Evolutionary conservation across 148 eudicot genomes (phyloP), one percentile per base, ranked within the genome.

Genomic region (Diospyros kaki): DNA sequence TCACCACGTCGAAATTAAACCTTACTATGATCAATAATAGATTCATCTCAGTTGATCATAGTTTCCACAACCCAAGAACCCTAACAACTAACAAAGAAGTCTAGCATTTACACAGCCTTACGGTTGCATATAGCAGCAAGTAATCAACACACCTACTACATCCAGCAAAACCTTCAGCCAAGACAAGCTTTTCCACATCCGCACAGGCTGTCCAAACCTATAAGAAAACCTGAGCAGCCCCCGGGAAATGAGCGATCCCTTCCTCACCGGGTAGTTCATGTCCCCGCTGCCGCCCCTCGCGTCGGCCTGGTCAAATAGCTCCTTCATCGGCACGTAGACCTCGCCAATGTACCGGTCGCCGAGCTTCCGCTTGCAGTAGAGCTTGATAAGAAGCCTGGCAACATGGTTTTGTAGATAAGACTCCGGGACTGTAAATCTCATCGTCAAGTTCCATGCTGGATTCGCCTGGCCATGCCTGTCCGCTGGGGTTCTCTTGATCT

Each of bases 331-430:
- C 4, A 45, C 14, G 14, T 63, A 45, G 44, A 63, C 66, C 41
- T 63, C 66, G 3, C 66, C 66, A 5, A 63, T 40, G 13, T 63
- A 63, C 15, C 66, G 44, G 66, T 40, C 66, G 11, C 66, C 66
- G 3, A 63, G 45, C 28, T 39, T 39, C 2, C 44, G 66, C 66
- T 63, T 9, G 13, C 66, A 39, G 44, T 39, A 63, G 8, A 63
- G 13, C 66, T 63, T 63, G 43, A 63, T 40, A 5, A 40, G 44
- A 1, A 63, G 66, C 13, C 8, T 63, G 3, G 15, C 43, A 4
- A 44, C 44, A 1, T 39, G 45, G 2, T 40, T 44, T 9, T 39
- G 66, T 45, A 63, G 11, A 4, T 44, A 12, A 1, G 17, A 7
- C 66, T 63, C 66, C 3, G 13, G 13, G 4, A 63, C 12, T 15